phyloP scores from a whole-genome alignment of 2,329 filamentous ascomycete species.

The Sclerotinia spermophila region DNA sequence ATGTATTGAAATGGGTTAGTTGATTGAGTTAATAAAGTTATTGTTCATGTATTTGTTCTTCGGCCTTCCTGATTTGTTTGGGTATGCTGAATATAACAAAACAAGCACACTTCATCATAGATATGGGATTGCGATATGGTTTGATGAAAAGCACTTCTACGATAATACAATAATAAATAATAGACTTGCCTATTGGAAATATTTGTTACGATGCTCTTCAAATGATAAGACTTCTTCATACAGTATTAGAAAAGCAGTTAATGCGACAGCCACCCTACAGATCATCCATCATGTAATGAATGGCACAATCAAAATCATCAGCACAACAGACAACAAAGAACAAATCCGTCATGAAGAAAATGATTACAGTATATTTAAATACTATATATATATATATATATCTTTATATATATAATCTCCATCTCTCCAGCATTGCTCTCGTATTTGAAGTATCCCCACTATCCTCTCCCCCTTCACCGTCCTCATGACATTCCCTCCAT shows the following conservation, averaged over 20 bases:
- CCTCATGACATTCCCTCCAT: background rate
- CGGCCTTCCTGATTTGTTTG: conserved; percentile 2
- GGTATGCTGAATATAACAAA: background rate
- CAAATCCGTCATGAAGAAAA: background rate
- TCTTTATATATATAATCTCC: too few relatives aligned
- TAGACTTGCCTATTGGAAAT: background rate
- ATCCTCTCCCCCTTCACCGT: background rate
- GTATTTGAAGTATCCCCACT: rapidly evolving
- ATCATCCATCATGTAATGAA: too few relatives aligned
- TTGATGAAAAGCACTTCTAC: background rate
- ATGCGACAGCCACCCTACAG: background rate
- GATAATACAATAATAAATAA: background rate
- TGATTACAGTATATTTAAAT: too few relatives aligned
- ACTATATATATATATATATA: background rate
- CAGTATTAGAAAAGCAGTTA: background rate
- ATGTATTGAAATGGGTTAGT: background rate
- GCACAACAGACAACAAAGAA: background rate
- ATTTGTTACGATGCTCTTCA: background rate
- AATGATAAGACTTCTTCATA: background rate
- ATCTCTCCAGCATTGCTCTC: background rate
- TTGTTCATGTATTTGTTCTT: background rate
- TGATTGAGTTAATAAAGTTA: background rate
- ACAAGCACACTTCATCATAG: background rate
- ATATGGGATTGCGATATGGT: background rate
- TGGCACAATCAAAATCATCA: background rate